Base-by-base conservation (phyloP, 345 rosid species). In the Eutrema yunnanense region DNA sequence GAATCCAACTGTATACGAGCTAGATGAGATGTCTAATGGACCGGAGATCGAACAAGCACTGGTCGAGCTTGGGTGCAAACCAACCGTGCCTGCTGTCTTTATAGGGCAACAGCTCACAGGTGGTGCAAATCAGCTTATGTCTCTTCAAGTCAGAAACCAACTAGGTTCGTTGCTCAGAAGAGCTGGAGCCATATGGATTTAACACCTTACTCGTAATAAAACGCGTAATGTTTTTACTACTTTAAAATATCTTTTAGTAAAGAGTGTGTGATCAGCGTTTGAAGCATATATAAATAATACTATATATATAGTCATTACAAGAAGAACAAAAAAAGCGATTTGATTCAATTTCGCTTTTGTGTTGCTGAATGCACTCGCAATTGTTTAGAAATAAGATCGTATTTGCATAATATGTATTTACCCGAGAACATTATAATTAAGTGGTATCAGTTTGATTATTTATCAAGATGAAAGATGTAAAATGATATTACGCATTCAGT, bases 181-280 rank as follows among this genome's bases (percentile, higher is more conserved):
- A 44, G 98, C 97, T 29, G 87, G 94, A 19, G 98, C 98, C 14
- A 89, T 93, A 10, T 93, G 97, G 94, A 57, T 93, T 12, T 93
- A 85, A 84, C 62, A 2, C 12, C 11, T 27, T 32, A 40, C 26
- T 47, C 44, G 10, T n/a, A 36, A 67, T 4, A 5, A 62, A 52
- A 56, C 51, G 3, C 30, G 26, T 54, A 53, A 54, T 57, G 47
- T 47, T 33, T 76, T 3, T 36, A 50, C 13, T 43, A 50, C 19
- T 43, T 65, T 19, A 19, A 30, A 26, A 26, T 57, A 38, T 76
- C 2, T 55, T 47, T 3, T 49, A 55, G 61, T 76, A 76, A 55
- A 69, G 62, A 64, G 71, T 55, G 30, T 49, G 60, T 49, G 60
- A 56, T 65, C 40, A 57, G 46, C 26, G 65, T 69, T 57, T 33